Evolutionary conservation across 495 filamentous ascomycete genomes (phyloP).

Genomic region (Evansstolkia leycettana): DNA sequence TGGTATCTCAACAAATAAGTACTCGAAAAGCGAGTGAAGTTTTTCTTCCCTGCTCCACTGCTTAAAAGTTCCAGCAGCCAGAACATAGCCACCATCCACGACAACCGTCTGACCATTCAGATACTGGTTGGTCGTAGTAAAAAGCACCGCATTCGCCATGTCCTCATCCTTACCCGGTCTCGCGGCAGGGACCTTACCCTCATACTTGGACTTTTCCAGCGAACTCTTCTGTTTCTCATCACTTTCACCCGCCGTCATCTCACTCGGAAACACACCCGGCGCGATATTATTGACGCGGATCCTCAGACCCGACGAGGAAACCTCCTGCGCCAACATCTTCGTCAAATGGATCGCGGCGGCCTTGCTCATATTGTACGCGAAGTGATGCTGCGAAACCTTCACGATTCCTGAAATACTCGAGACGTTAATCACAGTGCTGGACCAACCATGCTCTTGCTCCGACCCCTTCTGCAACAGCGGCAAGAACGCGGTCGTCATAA

Average conservation of each 20-base stretch:
- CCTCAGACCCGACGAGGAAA: slow-evolving; percentile 24
- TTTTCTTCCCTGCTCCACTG: no score
- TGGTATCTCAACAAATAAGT: no score
- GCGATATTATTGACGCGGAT: slow-evolving; percentile 30
- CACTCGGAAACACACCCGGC: slow-evolving; percentile 30
- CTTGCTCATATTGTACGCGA: slow-evolving; percentile 30
- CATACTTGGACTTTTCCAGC: slow-evolving; percentile 42
- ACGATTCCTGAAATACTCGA: slow-evolving; percentile 30
- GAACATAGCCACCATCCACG: slow-evolving; percentile 44
- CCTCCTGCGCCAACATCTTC: slow-evolving; percentile 27
- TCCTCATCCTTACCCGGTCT: slow-evolving; percentile 52
- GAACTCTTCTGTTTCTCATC: slow-evolving; percentile 46
- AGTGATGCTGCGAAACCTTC: slow-evolving; percentile 25
- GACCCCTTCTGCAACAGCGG: slow-evolving; percentile 14
- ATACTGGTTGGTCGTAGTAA: slow-evolving; percentile 48
- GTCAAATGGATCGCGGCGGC: slow-evolving; percentile 27
- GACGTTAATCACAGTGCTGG: slow-evolving; percentile 40
- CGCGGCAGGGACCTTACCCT: slow-evolving; percentile 35
- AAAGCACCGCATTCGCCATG: slow-evolving; percentile 51
- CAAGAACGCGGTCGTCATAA: slow-evolving; percentile 20
- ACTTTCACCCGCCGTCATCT: slow-evolving; percentile 31
- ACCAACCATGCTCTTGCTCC: slow-evolving; percentile 20
- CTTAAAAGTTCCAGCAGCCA: slow-evolving; percentile 7
- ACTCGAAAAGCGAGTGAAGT: no score
- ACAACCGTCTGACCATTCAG: slow-evolving; percentile 47